phyloP scores from a whole-genome alignment of 495 filamentous ascomycete species.

The Tricharina praecox region DNA sequence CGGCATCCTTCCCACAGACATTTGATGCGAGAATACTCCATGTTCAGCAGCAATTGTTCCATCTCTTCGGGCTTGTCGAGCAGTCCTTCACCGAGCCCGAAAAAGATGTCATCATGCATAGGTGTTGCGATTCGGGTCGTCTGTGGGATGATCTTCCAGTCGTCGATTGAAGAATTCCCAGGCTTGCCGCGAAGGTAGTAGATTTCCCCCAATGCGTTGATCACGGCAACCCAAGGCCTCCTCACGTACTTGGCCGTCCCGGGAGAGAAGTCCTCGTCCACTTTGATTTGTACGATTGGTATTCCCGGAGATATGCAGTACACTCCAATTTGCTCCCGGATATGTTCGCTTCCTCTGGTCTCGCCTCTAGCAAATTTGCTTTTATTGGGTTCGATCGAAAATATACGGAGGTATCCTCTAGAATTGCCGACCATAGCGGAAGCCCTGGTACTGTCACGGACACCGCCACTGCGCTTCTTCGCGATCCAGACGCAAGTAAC shows the following conservation, averaged over 20 bases:
- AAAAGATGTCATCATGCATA: constrained; percentile 34
- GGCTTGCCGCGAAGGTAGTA: constrained; percentile 48
- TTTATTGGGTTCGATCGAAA: constrained; percentile 53
- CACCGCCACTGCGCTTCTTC: constrained; percentile 43
- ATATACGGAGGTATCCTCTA: constrained; percentile 41
- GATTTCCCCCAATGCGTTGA: constrained; percentile 86
- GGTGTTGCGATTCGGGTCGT: constrained; percentile 34
- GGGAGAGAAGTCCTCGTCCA: constrained; percentile 62
- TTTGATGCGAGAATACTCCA: constrained; percentile 65
- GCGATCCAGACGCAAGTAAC: constrained; percentile 81
- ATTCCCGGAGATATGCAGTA: constrained; percentile 88
- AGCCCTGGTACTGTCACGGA: constrained; percentile 55
- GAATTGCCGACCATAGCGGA: constrained; percentile 76
- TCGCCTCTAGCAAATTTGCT: no score
- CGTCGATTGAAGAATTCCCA: constrained; percentile 39
- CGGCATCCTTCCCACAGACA: constrained; percentile 75
- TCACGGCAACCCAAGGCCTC: constrained; percentile 66
- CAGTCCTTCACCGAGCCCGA: constrained; percentile 36
- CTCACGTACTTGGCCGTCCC: constrained; percentile 48
- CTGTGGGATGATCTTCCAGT: constrained; percentile 41
- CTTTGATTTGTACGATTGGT: constrained; percentile 68
- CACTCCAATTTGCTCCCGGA: constrained; percentile 47
- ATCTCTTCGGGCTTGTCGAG: constrained; percentile 57
- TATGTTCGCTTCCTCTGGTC: constrained; percentile 41
- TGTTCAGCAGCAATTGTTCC: constrained; percentile 43